A percentile compares a stretch with the other conserved stretches of the same genome.
Evolutionary conservation across 1,284 basidiomycete genomes (phyloP).

Genomic region (Rhodotorula mucilaginosa): DNA sequence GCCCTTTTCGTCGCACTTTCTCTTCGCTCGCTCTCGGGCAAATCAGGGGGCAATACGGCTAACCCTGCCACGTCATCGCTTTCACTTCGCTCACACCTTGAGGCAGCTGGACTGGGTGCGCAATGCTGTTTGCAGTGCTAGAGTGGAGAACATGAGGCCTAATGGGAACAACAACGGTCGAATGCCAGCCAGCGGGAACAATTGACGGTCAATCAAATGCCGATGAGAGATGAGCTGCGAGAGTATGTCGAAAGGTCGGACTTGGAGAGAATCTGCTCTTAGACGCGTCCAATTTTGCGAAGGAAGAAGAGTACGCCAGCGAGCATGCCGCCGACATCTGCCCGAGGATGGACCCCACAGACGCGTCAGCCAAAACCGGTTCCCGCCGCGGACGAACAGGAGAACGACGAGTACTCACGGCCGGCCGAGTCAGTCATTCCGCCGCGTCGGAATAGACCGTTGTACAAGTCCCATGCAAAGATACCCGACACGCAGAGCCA

Average conservation of each 20-base stretch:
- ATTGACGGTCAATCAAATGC: no score
- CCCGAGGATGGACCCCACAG: no score
- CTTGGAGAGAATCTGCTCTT: neutral
- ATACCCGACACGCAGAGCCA: slow-evolving; percentile 35
- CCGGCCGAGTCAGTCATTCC: slow-evolving; percentile 34
- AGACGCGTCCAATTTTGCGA: slow-evolving; percentile 24
- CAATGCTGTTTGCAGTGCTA: no score
- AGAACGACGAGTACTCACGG: slow-evolving; percentile 9
- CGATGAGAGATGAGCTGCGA: neutral
- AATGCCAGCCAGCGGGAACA: neutral
- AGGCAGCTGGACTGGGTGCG: neutral
- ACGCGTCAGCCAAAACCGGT: neutral
- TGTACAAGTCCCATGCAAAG: slow-evolving; percentile 34
- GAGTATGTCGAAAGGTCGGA: neutral
- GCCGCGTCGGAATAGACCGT: slow-evolving; percentile 12
- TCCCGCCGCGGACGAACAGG: neutral
- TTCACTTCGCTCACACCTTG: neutral
- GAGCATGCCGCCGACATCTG: slow-evolving; percentile 31
- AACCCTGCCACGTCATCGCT: neutral
- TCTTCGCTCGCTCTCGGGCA: neutral
- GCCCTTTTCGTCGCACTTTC: neutral
- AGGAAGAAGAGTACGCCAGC: slow-evolving; percentile 31
- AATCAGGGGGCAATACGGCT: neutral
- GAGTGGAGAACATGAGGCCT: no score
- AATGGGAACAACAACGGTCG: no score